Base-by-base conservation (phyloP, 169 alveolate genomes). In the Cryptosporidium baileyi region DNA sequence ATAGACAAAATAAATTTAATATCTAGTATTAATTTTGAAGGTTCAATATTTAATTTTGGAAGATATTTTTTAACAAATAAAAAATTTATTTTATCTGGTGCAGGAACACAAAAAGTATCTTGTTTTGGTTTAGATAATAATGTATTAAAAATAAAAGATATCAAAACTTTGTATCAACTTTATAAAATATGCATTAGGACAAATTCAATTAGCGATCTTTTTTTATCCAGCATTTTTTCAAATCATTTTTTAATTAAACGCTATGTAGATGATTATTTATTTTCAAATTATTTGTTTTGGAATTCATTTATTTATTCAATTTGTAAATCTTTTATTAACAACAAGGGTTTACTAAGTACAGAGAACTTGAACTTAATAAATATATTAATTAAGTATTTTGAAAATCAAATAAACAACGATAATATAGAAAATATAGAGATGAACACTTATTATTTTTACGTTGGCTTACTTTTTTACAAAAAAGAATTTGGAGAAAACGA, bases 1-100 rank as follows among this genome's bases (percentile, higher is more conserved):
- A 4, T 47, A 28, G 63, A 3, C 28, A 51, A 8, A 13, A 22
- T 5, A 6, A 44, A 45, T 38, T 24, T 13, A 0, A 47, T 30
- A 45, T 49, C 15, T 15, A 19, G 26, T 24, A 44, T 15, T 65
- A 28, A 22, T 65, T 45, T 7, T 17, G 36, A 49, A 2, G 4
- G 2, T 65, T 36, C 61, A 2, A 32, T 65, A 32, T 65, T 65
- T 26, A 45, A 65, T 44, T 11, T 28, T 13, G 81, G 63, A 0
- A 65, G 47, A 47, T 65, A 65, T 49, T 13, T 65, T 38, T 26
- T 43, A 65, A n/a, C 81, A 2, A 28, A 44, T 3, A 65, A 65
- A 17, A 8, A 13, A 15, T 1, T 19, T 30, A 28, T 57, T 65
- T 44, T 17, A 7, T 47, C 32, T 11, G 40, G 45, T n/a, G 30